Conservation (phyloP, 768 basidiomycete species). For the Paxillus ammoniavirescens region DNA sequence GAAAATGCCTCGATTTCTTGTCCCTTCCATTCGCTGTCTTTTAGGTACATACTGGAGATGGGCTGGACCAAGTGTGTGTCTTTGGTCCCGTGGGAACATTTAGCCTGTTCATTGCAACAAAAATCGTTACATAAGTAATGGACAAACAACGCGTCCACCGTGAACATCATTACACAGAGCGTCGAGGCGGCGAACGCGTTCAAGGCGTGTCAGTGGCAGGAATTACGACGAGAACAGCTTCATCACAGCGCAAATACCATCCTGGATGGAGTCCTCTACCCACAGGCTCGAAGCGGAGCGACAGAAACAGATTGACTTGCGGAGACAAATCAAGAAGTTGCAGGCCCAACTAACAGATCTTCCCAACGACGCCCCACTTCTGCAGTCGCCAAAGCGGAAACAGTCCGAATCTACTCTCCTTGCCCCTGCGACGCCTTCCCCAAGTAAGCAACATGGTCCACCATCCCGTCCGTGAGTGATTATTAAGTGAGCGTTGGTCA, state of each 20-base stretch:
- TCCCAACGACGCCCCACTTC: constrained; percentile 22
- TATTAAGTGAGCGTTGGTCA: not conserved
- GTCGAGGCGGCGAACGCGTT: not conserved
- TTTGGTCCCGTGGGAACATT: no score
- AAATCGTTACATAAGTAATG: no score
- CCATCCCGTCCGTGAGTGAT: not conserved
- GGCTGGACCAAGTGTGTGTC: no score
- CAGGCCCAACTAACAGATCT: constrained; percentile 51
- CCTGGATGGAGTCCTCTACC: constrained; percentile 55
- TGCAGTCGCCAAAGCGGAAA: constrained; percentile 50
- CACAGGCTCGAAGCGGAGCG: constrained; percentile 38
- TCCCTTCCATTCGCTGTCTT: no score
- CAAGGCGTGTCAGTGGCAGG: not conserved
- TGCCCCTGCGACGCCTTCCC: constrained; percentile 59
- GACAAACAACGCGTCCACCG: no score
- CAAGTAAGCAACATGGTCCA: constrained; percentile 46
- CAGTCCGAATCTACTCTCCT: constrained; percentile 36
- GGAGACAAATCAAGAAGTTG: constrained; percentile 52
- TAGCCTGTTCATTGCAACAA: no score
- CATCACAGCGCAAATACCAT: not conserved
- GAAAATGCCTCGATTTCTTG: not conserved
- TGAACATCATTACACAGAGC: no score
- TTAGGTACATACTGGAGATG: no score
- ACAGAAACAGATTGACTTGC: constrained; percentile 47
- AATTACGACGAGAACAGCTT: constrained; percentile 10